Evolutionary conservation across 345 rosid species (phyloP).

Genomic region (Brassica nigra): DNA sequence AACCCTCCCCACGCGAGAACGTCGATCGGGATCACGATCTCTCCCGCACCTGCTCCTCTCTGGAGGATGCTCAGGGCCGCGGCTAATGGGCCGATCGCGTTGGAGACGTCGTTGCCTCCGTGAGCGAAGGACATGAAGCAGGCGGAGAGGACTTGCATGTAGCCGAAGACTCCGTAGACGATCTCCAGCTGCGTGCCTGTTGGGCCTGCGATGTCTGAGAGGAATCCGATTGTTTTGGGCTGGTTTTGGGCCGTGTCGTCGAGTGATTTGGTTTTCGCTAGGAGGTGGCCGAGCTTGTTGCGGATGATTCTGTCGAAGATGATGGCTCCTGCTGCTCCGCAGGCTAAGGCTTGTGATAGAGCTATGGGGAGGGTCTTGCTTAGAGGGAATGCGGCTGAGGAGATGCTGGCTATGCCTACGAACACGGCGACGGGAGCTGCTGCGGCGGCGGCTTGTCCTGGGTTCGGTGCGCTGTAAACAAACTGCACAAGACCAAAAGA

Average conservation of each 20-base stretch:
- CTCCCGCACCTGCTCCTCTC: slow-evolving; percentile 48
- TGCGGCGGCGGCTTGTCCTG: slow-evolving; percentile 87
- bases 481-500: slow-evolving; percentile 49
- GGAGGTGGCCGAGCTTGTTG: slow-evolving; percentile 88
- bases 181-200: slow-evolving; percentile 83
- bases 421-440: slow-evolving; percentile 87
- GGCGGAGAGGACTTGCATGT: slow-evolving; percentile 94
- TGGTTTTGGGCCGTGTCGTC: slow-evolving; percentile 41
- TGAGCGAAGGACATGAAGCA: slow-evolving; percentile 99
- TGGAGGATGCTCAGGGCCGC: slow-evolving; percentile 90
- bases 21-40: slow-evolving; percentile 74
- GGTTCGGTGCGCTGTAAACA: slow-evolving; percentile 95
- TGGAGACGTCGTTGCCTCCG: slow-evolving; percentile 93
- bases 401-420: slow-evolving; percentile 78
- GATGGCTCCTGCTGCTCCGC: slow-evolving; percentile 84
- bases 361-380: slow-evolving; percentile 65
- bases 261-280: slow-evolving; percentile 48
- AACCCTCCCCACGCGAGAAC: slow-evolving; percentile 99
- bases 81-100: slow-evolving; percentile 94
- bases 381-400: slow-evolving; percentile 86
- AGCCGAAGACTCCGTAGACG: slow-evolving; percentile 89
- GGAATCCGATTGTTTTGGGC: slow-evolving; percentile 64
- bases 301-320: slow-evolving; percentile 65
- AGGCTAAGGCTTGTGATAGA: slow-evolving; percentile 68
- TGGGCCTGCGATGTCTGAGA: slow-evolving; percentile 91